Conservation (phyloP, 306 rosid species). For the Luffa acutangula region DNA sequence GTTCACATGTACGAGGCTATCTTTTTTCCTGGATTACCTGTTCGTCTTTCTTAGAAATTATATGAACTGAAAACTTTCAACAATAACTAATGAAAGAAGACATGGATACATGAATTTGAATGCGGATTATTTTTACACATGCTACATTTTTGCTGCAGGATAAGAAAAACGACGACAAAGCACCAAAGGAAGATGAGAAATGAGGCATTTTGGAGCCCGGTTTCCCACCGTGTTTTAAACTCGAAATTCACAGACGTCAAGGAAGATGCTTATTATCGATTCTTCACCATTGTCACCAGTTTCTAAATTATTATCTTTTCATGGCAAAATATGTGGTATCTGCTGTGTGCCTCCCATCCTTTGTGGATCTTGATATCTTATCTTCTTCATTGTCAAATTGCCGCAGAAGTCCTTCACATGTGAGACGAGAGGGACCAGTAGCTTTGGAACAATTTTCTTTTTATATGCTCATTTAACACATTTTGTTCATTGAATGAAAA, state of each 20-base stretch:
- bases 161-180: constrained; percentile 70
- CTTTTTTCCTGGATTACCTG: not conserved
- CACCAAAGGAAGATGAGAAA: constrained; percentile 55
- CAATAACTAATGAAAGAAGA: not conserved
- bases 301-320: not conserved
- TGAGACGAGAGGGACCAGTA: not conserved
- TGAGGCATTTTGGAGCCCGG: constrained; percentile 20
- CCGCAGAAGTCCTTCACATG: not conserved
- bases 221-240: not conserved
- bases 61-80: not conserved
- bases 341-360: not conserved
- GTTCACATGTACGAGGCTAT: not conserved
- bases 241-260: not conserved
- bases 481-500: not conserved
- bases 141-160: constrained; percentile 31
- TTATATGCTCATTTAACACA: not conserved
- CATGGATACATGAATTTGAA: not conserved
- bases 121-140: not conserved
- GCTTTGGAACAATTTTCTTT: not conserved
- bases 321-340: not conserved
- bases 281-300: not conserved
- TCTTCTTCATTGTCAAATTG: not conserved
- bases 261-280: not conserved
- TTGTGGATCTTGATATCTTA: not conserved
- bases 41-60: not conserved